Evolutionary conservation across 305 asterid genomes (phyloP).

Genomic region (Fraxinus baroniana): DNA sequence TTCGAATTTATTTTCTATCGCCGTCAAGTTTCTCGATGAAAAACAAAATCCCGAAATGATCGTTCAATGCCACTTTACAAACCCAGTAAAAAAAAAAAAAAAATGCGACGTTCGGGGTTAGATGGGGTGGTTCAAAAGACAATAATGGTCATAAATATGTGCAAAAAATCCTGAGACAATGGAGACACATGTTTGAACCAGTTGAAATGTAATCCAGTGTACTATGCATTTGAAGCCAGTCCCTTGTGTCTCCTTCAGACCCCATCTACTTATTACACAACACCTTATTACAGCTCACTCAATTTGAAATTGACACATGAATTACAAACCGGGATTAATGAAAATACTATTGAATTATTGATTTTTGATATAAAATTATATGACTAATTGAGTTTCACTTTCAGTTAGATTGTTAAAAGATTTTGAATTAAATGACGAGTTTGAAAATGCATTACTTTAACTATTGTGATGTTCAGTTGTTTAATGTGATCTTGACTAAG

Average conservation of each 20-base stretch:
- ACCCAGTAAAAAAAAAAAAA: slow-evolving; percentile 5
- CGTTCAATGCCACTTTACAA: background rate
- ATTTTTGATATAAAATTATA: background rate
- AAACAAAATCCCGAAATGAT: background rate
- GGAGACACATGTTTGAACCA: slow-evolving; percentile 3
- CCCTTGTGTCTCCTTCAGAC: slow-evolving; percentile 37
- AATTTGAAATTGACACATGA: background rate
- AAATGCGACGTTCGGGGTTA: slow-evolving; percentile 15
- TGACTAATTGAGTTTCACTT: background rate
- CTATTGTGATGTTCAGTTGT: background rate
- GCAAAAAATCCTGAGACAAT: slow-evolving; percentile 12
- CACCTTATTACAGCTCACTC: slow-evolving; percentile 16
- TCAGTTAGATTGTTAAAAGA: background rate
- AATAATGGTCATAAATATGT: slow-evolving; percentile 21
- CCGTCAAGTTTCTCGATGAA: background rate
- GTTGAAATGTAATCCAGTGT: slow-evolving; percentile 25
- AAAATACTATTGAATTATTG: background rate
- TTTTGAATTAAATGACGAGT: slow-evolving; percentile 5
- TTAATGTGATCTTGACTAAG: background rate
- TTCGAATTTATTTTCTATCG: background rate
- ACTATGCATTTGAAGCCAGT: slow-evolving; percentile 33
- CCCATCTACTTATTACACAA: slow-evolving; percentile 32
- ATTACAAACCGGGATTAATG: background rate
- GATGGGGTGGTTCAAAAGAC: background rate
- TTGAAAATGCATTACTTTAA: background rate